These are phyloP conservation scores for Silene noctiflora DNA, from an alignment of 179 eudicot species.

Conservation along the genomic window DNA sequence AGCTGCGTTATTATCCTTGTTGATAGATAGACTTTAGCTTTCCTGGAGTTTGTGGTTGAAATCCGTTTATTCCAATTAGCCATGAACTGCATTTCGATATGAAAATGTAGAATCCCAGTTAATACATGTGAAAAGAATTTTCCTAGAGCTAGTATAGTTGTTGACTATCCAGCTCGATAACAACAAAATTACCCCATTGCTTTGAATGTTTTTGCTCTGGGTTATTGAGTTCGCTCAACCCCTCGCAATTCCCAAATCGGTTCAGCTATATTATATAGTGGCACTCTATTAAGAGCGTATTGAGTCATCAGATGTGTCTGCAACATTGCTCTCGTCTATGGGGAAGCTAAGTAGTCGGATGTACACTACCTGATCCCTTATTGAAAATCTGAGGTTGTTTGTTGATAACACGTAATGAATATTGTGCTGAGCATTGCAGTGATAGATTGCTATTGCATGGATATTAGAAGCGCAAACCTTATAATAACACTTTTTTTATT, in stretches of 20 bases:
- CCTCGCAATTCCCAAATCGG: background rate
- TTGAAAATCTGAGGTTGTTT: too few species aligned
- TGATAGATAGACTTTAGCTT: background rate
- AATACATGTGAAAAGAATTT: background rate
- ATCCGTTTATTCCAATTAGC: background rate
- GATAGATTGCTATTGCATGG: too few species aligned
- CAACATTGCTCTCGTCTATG: too few species aligned
- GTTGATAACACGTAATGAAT: too few species aligned
- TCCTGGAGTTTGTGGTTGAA: constrained; percentile 4
- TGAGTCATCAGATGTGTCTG: too few species aligned
- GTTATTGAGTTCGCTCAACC: background rate
- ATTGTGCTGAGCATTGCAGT: too few species aligned
- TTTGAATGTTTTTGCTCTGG: background rate
- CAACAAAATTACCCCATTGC: background rate
- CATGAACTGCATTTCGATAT: background rate
- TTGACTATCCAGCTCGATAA: background rate
- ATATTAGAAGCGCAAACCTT: too few species aligned
- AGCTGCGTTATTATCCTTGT: background rate
- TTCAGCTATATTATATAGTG: background rate
- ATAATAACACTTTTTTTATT: too few species aligned
- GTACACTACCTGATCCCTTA: too few species aligned
- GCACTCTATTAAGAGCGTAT: background rate
- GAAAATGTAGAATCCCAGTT: background rate
- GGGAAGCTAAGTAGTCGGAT: too few species aligned
- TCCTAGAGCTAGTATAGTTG: constrained; percentile 4